Evolutionary conservation across 805 yeast genomes (phyloP).

Genomic region (Nakazawaea ishiwadae): DNA sequence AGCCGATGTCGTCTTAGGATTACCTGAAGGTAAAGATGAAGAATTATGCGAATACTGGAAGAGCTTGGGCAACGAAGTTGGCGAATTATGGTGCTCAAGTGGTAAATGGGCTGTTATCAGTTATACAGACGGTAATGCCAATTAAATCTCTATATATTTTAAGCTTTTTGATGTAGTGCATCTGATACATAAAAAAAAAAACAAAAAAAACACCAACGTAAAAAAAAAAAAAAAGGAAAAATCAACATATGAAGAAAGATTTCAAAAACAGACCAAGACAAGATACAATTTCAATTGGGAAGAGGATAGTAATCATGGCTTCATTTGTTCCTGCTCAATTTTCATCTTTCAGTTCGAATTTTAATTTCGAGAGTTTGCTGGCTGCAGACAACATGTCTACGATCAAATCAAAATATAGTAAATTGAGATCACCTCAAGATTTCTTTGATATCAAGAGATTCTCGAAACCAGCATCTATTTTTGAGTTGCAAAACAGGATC

Average conservation of each 20-base stretch:
- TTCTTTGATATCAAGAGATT: slow-evolving; percentile 84
- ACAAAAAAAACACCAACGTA: background rate
- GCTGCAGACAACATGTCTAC: slow-evolving; percentile 33
- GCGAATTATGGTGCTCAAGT: slow-evolving; percentile 77
- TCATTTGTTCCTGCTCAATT: slow-evolving; percentile 33
- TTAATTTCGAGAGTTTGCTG: slow-evolving; percentile 27
- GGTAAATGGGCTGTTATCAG: slow-evolving; percentile 95
- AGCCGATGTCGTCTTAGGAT: slow-evolving; percentile 92
- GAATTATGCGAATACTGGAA: slow-evolving; percentile 55
- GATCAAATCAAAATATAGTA: slow-evolving; percentile 57
- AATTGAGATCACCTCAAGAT: slow-evolving; percentile 80
- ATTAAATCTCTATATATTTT: background rate
- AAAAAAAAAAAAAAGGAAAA: too few species aligned
- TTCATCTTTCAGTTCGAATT: slow-evolving; percentile 26
- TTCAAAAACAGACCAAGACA: background rate
- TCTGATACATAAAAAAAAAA: too few species aligned
- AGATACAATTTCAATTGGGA: background rate
- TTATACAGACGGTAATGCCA: slow-evolving; percentile 35
- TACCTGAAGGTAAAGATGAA: slow-evolving; percentile 68
- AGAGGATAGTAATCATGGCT: background rate
- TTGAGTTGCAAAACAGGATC: slow-evolving; percentile 81
- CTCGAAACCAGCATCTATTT: slow-evolving; percentile 77
- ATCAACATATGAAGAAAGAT: background rate
- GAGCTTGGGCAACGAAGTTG: slow-evolving; percentile 53
- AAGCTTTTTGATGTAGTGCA: too few species aligned